Base-by-base conservation (phyloP, 768 basidiomycete species). In the Hygrophorus pudorinus region DNA sequence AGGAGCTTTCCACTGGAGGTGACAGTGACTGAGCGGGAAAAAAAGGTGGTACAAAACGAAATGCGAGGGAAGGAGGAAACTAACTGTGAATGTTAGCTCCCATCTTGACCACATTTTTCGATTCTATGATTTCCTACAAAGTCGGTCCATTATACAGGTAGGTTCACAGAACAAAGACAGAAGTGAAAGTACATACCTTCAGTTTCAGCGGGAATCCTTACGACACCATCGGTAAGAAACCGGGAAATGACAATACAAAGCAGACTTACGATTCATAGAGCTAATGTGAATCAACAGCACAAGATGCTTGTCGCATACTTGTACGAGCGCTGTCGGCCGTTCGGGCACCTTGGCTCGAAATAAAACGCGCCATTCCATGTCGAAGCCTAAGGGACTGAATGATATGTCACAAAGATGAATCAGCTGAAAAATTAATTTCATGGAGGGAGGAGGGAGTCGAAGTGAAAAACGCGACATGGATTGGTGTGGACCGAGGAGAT, bases 81-180 rank as follows among this genome's bases (percentile, higher is more conserved):
- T 36, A 33, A 65, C 64, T 60, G 30, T 60, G 20, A 28, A 65
- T 62, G 40, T 64, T 65, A 7, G 54, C 64, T 1, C 64, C 64
- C 14, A 64, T 37, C 41, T 65, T 64, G 5, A 60, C 51, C 29
- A 59, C 48, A 8, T 46, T 36, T 2, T 58, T 53, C 24, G 60
- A 53, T 47, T 65, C 64, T 34, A 65, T 53, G 7, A 65, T 31
- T 13, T 53, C 55, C 64, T 64, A 28, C 17, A 41, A 16, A 29
- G 4, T 20, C 7, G 16, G 12, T 33, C 2, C 13, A 2, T 35
- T 4, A 33, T 9, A 36, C 5, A 30, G 5, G 16, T 32, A 9
- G 18, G 16, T 37, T 20, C 13, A 28, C n/a, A 27, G 16, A 30
- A 31, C 21, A 9, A 20, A 14, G 27, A 37, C 18, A 24, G 30